Percentiles rank a stretch among this genome's conserved stretches.
Evolutionary conservation across 352 stramenopile species (phyloP).

Genomic region (Saprolegnia diclina): DNA sequence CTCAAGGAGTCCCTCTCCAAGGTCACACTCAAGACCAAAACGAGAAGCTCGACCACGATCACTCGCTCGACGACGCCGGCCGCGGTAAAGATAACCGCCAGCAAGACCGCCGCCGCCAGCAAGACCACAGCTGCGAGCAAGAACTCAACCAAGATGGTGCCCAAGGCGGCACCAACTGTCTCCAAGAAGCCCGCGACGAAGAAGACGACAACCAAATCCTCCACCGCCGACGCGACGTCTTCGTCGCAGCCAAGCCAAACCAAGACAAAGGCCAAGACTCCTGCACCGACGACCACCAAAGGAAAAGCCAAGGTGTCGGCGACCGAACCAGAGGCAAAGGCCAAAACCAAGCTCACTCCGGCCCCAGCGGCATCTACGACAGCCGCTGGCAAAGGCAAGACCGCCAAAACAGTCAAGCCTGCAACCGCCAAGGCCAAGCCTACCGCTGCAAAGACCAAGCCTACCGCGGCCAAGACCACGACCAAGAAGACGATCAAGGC

Average conservation of each 20-base stretch:
- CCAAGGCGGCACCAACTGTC: neutral
- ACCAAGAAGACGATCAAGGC: neutral
- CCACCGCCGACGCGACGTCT: neutral
- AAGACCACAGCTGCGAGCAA: no score
- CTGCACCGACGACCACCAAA: neutral
- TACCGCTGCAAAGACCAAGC: neutral
- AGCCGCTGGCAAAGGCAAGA: conserved; percentile 1
- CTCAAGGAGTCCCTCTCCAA: conserved; percentile 5
- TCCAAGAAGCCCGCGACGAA: neutral
- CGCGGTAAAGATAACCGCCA: no score
- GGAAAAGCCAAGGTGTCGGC: neutral
- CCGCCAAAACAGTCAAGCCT: neutral
- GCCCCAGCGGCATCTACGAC: neutral
- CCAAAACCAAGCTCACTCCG: neutral
- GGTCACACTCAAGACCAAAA: conserved; percentile 16
- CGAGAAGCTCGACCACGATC: neutral
- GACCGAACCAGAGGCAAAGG: no score
- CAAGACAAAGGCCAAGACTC: neutral
- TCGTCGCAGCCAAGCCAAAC: neutral
- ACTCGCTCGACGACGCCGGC: no score
- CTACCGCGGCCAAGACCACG: neutral
- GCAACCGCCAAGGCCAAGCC: neutral
- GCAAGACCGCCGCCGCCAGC: no score
- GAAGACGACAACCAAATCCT: neutral
- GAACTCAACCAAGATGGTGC: no score